phyloP scores from a whole-genome alignment of 345 rosid genomes.

The Citrus australasica region DNA sequence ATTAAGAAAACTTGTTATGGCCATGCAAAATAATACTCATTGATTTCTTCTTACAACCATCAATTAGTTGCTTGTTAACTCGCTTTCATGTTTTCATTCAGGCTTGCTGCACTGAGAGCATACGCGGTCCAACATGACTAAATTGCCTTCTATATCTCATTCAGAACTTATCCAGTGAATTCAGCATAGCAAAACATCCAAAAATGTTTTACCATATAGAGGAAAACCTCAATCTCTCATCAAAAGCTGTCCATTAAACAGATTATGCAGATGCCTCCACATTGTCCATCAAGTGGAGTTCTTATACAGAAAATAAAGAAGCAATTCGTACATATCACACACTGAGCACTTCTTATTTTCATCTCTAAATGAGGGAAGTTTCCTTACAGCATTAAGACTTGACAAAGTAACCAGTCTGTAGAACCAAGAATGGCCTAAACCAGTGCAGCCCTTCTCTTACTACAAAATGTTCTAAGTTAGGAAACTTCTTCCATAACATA shows the following conservation, averaged over 20 bases:
- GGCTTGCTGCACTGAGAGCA: slow-evolving; percentile 2
- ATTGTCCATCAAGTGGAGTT: slow-evolving; percentile 17
- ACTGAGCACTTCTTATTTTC: slow-evolving; percentile 32
- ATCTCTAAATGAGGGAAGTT: slow-evolving; percentile 27
- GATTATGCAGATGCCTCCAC: slow-evolving; percentile 25
- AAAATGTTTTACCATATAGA: slow-evolving; percentile 10
- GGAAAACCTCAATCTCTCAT: slow-evolving; percentile 16
- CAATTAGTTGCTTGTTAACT: slow-evolving; percentile 9
- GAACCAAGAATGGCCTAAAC: slow-evolving; percentile 29
- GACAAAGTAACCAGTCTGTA: slow-evolving; percentile 24
- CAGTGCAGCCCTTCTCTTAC: slow-evolving; percentile 26
- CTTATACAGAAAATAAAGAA: slow-evolving; percentile 22
- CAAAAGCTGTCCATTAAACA: slow-evolving; percentile 17
- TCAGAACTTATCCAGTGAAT: slow-evolving; percentile 17
- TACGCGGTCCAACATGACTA: not conserved
- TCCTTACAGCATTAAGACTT: slow-evolving; percentile 37
- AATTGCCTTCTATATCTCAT: slow-evolving; percentile 16
- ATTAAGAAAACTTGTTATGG: slow-evolving; percentile 4
- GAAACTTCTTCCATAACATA: slow-evolving; percentile 18
- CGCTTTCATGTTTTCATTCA: not conserved
- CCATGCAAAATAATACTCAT: slow-evolving; percentile 3
- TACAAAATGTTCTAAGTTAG: slow-evolving; percentile 14
- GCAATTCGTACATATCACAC: slow-evolving; percentile 37
- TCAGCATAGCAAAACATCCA: slow-evolving; percentile 20
- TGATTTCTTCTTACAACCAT: slow-evolving; percentile 10